Percentiles rank a stretch among this genome's conserved stretches.
Conservation (phyloP, 192 early-diverging fungal species). For the Glomus cerebriforme region DNA sequence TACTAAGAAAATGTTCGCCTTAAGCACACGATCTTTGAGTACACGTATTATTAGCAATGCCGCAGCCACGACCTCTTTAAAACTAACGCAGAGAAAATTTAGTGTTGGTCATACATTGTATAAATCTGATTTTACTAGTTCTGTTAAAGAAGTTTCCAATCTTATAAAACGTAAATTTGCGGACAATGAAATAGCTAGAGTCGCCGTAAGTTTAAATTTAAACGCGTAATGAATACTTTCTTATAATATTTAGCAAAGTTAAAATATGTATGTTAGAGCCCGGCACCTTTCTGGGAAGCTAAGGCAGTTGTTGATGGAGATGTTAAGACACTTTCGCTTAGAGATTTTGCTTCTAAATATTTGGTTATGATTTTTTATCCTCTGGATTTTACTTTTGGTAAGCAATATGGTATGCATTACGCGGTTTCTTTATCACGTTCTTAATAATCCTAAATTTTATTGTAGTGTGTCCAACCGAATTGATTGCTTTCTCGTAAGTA, state of each 20-base stretch:
- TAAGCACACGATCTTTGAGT: background rate
- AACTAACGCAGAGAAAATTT: background rate
- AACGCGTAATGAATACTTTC: background rate
- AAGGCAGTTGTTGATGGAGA: conserved; percentile 39
- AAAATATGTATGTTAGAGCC: background rate
- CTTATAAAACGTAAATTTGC: too few relatives aligned
- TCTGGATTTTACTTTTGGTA: conserved; percentile 63
- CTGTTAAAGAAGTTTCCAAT: too few relatives aligned
- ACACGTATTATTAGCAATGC: background rate
- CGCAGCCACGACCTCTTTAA: background rate
- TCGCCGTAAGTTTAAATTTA: background rate
- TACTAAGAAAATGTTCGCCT: background rate
- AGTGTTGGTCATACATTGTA: background rate
- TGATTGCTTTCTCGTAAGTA: conserved; percentile 67
- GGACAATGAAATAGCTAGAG: background rate
- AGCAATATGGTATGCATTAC: background rate
- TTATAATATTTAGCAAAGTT: background rate
- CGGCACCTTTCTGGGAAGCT: conserved; percentile 40
- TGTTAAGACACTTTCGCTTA: conserved; percentile 37
- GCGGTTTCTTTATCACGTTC: background rate
- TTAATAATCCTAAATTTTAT: background rate
- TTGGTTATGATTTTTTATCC: conserved; percentile 78
- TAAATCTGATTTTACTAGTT: too few relatives aligned
- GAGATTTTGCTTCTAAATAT: conserved; percentile 47
- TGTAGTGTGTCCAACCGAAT: conserved; percentile 85